Percentiles rank a stretch among this genome's conserved stretches.
These are phyloP conservation scores for Pyrrhoderma lamaoense DNA, from an alignment of 1,284 basidiomycete genomes.

Conservation along the genomic window DNA sequence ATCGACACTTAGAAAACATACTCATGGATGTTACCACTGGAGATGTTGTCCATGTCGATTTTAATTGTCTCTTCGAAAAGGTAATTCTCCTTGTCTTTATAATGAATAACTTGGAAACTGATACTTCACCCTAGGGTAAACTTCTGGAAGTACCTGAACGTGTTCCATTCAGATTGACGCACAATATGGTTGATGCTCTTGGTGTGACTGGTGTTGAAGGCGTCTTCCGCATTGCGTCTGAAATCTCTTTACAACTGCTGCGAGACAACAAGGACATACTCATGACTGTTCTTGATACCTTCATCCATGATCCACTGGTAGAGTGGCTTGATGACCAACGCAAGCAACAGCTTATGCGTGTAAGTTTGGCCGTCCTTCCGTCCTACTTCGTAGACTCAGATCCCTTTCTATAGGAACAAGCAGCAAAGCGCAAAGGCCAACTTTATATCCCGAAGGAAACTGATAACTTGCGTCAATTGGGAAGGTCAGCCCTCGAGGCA, in stretches of 20 bases:
- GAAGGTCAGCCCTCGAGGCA: slow-evolving; percentile 67
- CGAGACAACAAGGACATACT: slow-evolving; percentile 90
- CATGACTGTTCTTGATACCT: slow-evolving; percentile 95
- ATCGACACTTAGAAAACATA: slow-evolving; percentile 97
- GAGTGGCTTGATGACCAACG: slow-evolving; percentile 87
- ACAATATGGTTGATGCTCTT: slow-evolving; percentile 89
- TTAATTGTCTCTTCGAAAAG: slow-evolving; percentile 98
- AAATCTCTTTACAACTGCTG: slow-evolving; percentile 85
- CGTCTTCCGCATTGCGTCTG: slow-evolving; percentile 87
- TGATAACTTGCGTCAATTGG: slow-evolving; percentile 54
- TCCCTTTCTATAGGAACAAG: slow-evolving; percentile 27
- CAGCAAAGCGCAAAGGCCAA: slow-evolving; percentile 30
- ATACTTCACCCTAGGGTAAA: slow-evolving; percentile 53
- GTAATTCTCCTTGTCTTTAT: slow-evolving; percentile 30
- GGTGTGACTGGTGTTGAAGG: slow-evolving; percentile 95
- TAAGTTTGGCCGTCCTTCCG: no score
- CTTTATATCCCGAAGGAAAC: slow-evolving; percentile 40
- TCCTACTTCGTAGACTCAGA: no score
- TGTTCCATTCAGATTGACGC: slow-evolving; percentile 94
- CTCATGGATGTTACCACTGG: slow-evolving; percentile 86
- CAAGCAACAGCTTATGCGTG: slow-evolving; percentile 26
- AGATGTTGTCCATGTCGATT: slow-evolving; percentile 94
- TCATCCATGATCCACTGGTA: slow-evolving; percentile 94
- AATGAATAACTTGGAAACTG: not conserved
- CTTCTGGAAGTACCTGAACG: slow-evolving; percentile 86